Conservation (phyloP, 2,329 filamentous ascomycete species). For the Didymella arachidicola region DNA sequence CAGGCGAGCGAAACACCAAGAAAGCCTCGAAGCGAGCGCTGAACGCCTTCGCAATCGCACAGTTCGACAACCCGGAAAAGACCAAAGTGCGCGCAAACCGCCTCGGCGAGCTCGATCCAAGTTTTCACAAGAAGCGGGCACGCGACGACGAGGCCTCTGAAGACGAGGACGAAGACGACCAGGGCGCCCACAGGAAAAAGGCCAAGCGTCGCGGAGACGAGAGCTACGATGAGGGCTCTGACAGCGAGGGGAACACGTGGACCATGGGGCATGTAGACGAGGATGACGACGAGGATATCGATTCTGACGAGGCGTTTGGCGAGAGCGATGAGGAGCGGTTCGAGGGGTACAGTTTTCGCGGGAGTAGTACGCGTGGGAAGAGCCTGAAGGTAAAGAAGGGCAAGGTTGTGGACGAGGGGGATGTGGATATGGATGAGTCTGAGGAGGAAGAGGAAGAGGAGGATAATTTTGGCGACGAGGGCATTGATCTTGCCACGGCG, state of each 20-base stretch:
- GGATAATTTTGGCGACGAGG: slow-evolving; percentile 68
- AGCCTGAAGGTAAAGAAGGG: slow-evolving; percentile 56
- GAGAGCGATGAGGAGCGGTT: slow-evolving; percentile 88
- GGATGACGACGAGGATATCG: slow-evolving; percentile 73
- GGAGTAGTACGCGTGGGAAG: slow-evolving; percentile 59
- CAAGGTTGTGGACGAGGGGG: slow-evolving; percentile 41
- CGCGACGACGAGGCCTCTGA: slow-evolving; percentile 59
- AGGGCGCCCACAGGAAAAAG: slow-evolving; percentile 39
- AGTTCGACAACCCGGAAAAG: slow-evolving; percentile 62
- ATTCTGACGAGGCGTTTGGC: slow-evolving; percentile 84
- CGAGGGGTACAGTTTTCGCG: slow-evolving; percentile 75
- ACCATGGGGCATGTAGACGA: slow-evolving; percentile 73
- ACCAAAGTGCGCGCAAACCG: slow-evolving; percentile 64
- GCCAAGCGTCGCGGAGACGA: slow-evolving; percentile 50
- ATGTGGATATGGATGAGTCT: slow-evolving; percentile 60
- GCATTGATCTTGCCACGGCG: slow-evolving; percentile 68
- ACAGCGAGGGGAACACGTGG: slow-evolving; percentile 88
- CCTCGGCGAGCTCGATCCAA: slow-evolving; percentile 62
- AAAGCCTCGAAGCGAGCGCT: slow-evolving; percentile 63
- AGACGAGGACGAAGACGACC: slow-evolving; percentile 43
- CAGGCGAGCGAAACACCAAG: slow-evolving; percentile 49
- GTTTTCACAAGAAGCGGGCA: slow-evolving; percentile 52
- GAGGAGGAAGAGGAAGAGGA: slow-evolving; percentile 53
- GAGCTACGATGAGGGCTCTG: slow-evolving; percentile 76
- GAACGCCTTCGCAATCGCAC: slow-evolving; percentile 72